Percentiles rank a stretch among this genome's conserved stretches.
Evolutionary conservation across 441 rosid species (phyloP).

Genomic region (Mallotus repandus): DNA sequence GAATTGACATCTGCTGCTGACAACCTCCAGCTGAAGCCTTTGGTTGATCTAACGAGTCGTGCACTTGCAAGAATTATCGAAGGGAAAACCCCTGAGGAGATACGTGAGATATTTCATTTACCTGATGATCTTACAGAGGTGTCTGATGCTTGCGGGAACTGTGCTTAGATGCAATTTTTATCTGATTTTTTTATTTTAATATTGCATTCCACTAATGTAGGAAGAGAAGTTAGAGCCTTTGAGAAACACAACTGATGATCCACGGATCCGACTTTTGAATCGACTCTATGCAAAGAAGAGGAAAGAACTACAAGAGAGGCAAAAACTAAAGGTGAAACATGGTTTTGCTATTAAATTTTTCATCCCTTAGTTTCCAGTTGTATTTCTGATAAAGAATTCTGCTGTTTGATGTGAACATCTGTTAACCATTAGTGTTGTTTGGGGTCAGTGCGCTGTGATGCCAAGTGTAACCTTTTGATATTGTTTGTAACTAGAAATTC

Average conservation of each 20-base stretch:
- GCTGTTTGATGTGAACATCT: slow-evolving; percentile 3
- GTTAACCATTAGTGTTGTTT: neutral
- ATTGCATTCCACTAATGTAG: slow-evolving; percentile 27
- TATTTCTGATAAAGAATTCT: neutral
- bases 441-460: no score
- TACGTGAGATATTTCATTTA: slow-evolving; percentile 69
- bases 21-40: slow-evolving; percentile 65
- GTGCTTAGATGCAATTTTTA: slow-evolving; percentile 22
- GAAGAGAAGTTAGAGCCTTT: slow-evolving; percentile 74
- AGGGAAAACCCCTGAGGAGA: slow-evolving; percentile 73
- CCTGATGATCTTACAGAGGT: slow-evolving; percentile 77
- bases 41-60: slow-evolving; percentile 69
- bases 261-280: slow-evolving; percentile 59
- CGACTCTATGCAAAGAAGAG: slow-evolving; percentile 62
- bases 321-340: slow-evolving; percentile 48
- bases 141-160: slow-evolving; percentile 21
- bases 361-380: neutral
- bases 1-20: slow-evolving; percentile 74
- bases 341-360: neutral
- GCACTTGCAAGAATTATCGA: slow-evolving; percentile 67
- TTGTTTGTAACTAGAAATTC: slow-evolving; percentile 6
- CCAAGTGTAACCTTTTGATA: no score
- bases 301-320: slow-evolving; percentile 62
- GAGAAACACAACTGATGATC: slow-evolving; percentile 59
- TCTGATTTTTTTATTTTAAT: slow-evolving; percentile 22